A percentile compares a stretch with the other conserved stretches of the same genome.
phyloP scores from a whole-genome alignment of 2,329 filamentous ascomycete species.

The Sclerotinia borealis region DNA sequence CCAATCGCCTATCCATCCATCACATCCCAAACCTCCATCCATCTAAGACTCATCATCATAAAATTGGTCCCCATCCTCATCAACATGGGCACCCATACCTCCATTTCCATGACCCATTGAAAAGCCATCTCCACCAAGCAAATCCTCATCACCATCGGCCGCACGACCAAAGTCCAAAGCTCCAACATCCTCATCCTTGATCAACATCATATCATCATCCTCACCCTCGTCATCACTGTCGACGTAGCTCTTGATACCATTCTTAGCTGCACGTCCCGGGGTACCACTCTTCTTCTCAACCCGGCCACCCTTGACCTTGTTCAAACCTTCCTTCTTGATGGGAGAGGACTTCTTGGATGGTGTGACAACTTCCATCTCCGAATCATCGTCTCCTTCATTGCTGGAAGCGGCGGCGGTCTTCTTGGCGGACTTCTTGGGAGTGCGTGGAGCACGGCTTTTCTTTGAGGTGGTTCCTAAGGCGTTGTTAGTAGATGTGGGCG shows the following conservation, averaged over 20 bases:
- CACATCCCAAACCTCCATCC: no score
- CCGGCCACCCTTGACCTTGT: constrained; percentile 23
- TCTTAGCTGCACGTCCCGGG: neutral
- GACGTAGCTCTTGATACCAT: neutral
- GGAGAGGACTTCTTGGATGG: constrained; percentile 19
- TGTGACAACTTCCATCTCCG: neutral
- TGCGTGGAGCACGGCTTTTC: neutral
- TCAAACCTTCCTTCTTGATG: constrained; percentile 17
- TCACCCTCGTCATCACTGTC: constrained; percentile 12
- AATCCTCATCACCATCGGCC: neutral
- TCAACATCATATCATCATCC: neutral
- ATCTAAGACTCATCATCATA: neutral
- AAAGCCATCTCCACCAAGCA: neutral
- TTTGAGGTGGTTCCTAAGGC: neutral
- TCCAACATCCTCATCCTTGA: neutral
- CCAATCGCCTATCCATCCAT: no score
- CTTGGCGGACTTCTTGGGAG: constrained; percentile 3
- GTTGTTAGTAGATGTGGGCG: constrained; percentile 16
- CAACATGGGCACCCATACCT: neutral
- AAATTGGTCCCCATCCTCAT: neutral
- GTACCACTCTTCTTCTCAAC: constrained; percentile 15
- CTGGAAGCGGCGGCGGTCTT: neutral
- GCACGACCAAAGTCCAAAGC: neutral
- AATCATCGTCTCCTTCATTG: constrained; percentile 16
- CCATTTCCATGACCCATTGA: neutral